phyloP scores from a whole-genome alignment of 176 grass and related monocot genomes.

The maize (Zea mays) region Zm-B73-REFERENCE-NAM-5.0 NC_050097.1:73861001-73861500 shows the following conservation, averaged over 20 bases:
- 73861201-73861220: neutral
- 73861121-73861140: too few species aligned
- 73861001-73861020: conserved; percentile 10
- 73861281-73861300: neutral
- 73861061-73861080: neutral
- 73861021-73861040: neutral
- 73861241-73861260: neutral
- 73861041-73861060: neutral
- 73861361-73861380: too few species aligned
- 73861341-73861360: too few species aligned
- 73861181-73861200: neutral
- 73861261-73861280: neutral
- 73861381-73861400: too few species aligned
- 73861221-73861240: conserved; percentile 2
- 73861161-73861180: neutral
- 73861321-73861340: too few species aligned
- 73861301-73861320: too few species aligned
- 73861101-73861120: too few species aligned
- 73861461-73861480: too few species aligned
- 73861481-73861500: too few species aligned
- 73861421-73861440: too few species aligned
- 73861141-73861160: conserved; percentile 22
- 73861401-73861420: too few species aligned
- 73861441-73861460: too few species aligned
- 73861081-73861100: neutral